phyloP scores from a whole-genome alignment of 116 monocot genomes.

The Posidonia oceanica region DNA sequence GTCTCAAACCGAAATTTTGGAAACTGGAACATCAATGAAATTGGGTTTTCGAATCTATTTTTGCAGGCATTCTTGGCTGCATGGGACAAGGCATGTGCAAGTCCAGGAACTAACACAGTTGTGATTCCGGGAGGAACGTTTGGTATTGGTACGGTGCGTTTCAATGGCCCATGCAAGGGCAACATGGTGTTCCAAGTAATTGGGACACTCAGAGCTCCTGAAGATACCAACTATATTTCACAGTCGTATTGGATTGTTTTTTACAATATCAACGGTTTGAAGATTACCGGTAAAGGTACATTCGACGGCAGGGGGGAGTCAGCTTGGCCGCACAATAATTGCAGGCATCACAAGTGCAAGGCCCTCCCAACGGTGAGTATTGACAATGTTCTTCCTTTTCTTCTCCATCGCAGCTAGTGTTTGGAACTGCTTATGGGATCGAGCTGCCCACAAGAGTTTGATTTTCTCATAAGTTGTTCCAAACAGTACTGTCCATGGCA shows the following conservation, averaged over 20 bases:
- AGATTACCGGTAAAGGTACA: conserved; percentile 18
- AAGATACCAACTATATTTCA: conserved; percentile 4
- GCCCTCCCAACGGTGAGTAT: conserved; percentile 20
- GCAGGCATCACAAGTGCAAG: conserved; percentile 6
- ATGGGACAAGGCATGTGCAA: conserved; percentile 2
- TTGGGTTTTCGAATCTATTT: too few species aligned
- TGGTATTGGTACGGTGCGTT: conserved; percentile 14
- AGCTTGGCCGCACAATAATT: conserved; percentile 23
- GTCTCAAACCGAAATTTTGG: too few species aligned
- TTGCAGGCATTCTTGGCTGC: not conserved
- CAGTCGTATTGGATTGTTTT: conserved; percentile 27
- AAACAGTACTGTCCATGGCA: too few species aligned
- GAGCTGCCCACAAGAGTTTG: not conserved
- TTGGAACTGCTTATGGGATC: not conserved
- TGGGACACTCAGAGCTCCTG: conserved; percentile 24
- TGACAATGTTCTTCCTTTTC: not conserved
- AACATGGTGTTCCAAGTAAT: conserved; percentile 20
- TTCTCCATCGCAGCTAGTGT: not conserved
- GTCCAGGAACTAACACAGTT: not conserved
- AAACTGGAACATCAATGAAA: too few species aligned
- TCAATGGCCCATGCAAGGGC: conserved; percentile 42
- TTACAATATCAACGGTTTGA: conserved; percentile 16
- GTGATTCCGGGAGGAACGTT: conserved; percentile 31
- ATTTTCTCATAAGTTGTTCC: not conserved
- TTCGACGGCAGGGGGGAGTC: conserved; percentile 12